Evolutionary conservation across 176 grass and related monocot species (phyloP).

Genomic region (Cenchrus fungigraminus): DNA sequence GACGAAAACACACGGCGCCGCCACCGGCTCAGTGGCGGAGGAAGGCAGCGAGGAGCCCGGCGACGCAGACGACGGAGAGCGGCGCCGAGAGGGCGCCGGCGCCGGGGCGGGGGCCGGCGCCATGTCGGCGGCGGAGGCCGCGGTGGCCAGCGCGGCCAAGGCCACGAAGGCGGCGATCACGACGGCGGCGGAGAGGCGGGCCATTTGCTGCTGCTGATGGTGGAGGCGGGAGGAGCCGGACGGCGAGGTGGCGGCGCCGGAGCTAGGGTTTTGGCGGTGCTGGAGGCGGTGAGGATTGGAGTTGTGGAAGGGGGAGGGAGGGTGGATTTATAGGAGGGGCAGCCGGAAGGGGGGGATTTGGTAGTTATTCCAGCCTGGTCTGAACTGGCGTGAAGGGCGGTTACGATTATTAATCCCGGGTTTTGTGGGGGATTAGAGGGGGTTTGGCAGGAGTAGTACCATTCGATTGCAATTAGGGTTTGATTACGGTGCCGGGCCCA

Average conservation of each 20-base stretch:
- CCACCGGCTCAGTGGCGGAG: conserved; percentile 43
- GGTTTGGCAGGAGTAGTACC: neutral
- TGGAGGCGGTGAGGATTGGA: neutral
- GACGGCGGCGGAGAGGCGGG: conserved; percentile 30
- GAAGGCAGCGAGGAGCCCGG: conserved; percentile 45
- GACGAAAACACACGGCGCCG: neutral
- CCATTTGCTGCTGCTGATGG: conserved; percentile 38
- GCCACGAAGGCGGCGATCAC: conserved; percentile 6
- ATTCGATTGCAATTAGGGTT: neutral
- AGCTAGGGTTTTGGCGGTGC: conserved; percentile 20
- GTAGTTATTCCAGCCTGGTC: conserved; percentile 41
- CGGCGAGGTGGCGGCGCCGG: neutral
- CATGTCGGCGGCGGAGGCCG: conserved; percentile 40
- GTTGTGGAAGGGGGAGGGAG: neutral
- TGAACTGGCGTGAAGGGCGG: neutral
- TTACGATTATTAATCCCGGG: neutral
- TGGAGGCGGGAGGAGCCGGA: neutral
- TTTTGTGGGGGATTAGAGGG: neutral
- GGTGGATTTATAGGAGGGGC: neutral
- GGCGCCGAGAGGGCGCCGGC: conserved; percentile 40
- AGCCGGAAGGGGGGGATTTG: neutral
- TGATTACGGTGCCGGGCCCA: neutral
- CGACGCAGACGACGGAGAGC: conserved; percentile 45
- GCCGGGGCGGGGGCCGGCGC: too few relatives aligned
- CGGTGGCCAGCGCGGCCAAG: conserved; percentile 10